A percentile compares a stretch with the other conserved stretches of the same genome.
These are phyloP conservation scores for Oldenlandia corymbosa DNA, from an alignment of 257 asterid genomes.

Conservation along the genomic window DNA sequence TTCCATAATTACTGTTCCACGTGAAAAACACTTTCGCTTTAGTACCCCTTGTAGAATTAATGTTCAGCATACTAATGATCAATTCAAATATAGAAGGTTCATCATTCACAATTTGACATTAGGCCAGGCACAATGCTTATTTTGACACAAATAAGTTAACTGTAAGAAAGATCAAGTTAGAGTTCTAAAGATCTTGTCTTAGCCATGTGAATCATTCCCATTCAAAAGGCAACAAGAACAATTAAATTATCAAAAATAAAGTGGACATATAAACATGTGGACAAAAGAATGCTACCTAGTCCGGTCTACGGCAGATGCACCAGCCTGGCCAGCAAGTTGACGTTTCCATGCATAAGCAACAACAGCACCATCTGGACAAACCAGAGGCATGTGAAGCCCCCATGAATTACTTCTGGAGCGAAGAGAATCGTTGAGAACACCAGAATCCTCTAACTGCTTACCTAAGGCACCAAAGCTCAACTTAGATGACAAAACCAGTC, in stretches of 20 bases:
- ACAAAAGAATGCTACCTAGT: constrained; percentile 52
- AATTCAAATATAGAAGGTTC: too few species aligned
- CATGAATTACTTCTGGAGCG: constrained; percentile 89
- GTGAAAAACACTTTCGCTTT: neutral
- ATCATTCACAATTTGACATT: too few species aligned
- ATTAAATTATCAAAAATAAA: neutral
- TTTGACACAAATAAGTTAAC: neutral
- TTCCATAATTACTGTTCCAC: neutral
- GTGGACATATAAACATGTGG: neutral
- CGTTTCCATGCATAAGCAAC: constrained; percentile 99
- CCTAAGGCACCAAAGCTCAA: constrained; percentile 37
- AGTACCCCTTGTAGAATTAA: neutral
- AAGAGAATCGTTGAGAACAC: constrained; percentile 81
- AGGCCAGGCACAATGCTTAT: neutral
- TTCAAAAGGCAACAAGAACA: neutral
- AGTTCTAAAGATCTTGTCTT: neutral
- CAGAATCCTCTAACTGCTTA: constrained; percentile 87
- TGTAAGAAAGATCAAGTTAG: neutral
- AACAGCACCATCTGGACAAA: constrained; percentile 98
- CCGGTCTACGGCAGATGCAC: constrained; percentile 98
- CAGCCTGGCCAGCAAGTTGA: constrained; percentile 99
- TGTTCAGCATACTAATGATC: neutral
- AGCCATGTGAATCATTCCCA: neutral
- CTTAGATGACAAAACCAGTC: neutral
- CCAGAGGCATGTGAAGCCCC: constrained; percentile 99